Conservation (phyloP, 1,284 basidiomycete genomes). For the Lentinula novae-zelandiae region DNA sequence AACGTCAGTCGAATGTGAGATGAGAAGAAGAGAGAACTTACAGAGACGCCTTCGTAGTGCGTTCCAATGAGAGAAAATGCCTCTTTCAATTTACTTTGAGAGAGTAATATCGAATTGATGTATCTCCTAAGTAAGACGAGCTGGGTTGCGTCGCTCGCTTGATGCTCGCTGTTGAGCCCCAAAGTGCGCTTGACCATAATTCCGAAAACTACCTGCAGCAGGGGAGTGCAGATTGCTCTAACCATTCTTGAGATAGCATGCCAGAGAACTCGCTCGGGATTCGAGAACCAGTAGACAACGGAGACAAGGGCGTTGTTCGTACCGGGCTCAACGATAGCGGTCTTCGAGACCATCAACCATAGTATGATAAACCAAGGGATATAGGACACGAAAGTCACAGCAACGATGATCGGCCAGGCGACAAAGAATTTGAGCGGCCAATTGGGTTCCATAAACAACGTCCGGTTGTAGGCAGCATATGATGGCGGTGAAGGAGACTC, state of each 20-base stretch:
- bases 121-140: slow-evolving; percentile 32
- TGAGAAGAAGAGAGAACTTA: slow-evolving; percentile 15
- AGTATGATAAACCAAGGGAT: slow-evolving; percentile 40
- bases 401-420: slow-evolving; percentile 34
- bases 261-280: slow-evolving; percentile 34
- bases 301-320: slow-evolving; percentile 32
- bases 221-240: slow-evolving; percentile 32
- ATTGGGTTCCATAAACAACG: slow-evolving; percentile 28
- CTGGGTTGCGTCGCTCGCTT: slow-evolving; percentile 26
- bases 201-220: slow-evolving; percentile 35
- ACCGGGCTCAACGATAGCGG: slow-evolving; percentile 18
- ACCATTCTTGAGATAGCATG: slow-evolving; percentile 36
- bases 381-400: slow-evolving; percentile 25
- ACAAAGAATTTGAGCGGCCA: slow-evolving; percentile 31
- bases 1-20: neutral
- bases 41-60: slow-evolving; percentile 41
- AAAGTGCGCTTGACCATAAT: slow-evolving; percentile 38
- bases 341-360: slow-evolving; percentile 34
- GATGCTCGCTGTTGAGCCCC: slow-evolving; percentile 33
- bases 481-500: slow-evolving; percentile 32
- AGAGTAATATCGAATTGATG: slow-evolving; percentile 34
- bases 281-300: slow-evolving; percentile 41
- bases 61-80: slow-evolving; percentile 38
- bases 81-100: slow-evolving; percentile 29
- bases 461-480: slow-evolving; percentile 38